Evolutionary conservation across 345 rosid genomes (phyloP), one percentile per base, ranked within the genome.

Genomic region (Noccaea caerulescens): DNA sequence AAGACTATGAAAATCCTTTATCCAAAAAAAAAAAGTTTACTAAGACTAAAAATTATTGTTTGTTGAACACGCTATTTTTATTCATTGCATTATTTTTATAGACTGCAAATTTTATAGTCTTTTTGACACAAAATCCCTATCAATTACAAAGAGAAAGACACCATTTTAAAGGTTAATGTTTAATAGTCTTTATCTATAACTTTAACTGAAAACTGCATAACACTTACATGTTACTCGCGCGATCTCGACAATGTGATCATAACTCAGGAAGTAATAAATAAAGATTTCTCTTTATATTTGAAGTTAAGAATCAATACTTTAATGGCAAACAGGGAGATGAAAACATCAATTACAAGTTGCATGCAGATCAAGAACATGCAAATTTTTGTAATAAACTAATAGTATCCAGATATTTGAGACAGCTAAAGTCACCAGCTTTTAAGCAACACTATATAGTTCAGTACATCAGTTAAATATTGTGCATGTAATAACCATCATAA

Each of bases 361-460:
- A 69, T 69, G 70, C 70, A 68, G 70, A 75, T 69, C 70, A 55
- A 62, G 70, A 69, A 69, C 79, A 75, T 69, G 74, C 70, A 62
- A 62, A 36, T 34, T 60, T 65, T 68, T 61, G 62, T 45, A 25
- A 75, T 60, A 61, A 68, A 68, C 8, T 61, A 75, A 68, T 58
- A 47, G 30, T 68, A 63, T 45, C 58, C 64, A 68, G 44, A 53
- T 68, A 61, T 68, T 45, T 68, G 58, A 53, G 63, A 68, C 33
- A 75, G 30, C 69, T 53, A 44, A 74, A 50, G 58, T 46, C 18
- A 16, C 37, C 38, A 37, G 49, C 63, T 63, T 72, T 34, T 34
- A 10, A 42, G 8, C 60, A 38, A 44, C 46, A 34, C 57, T 33
- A 11, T n/a, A 36, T 18, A 33, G 10, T 6, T 50, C 27, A 25